Evolutionary conservation across 192 early-diverging fungal species (phyloP), one percentile per base, ranked within the genome.

Genomic region (Podila epicladia): DNA sequence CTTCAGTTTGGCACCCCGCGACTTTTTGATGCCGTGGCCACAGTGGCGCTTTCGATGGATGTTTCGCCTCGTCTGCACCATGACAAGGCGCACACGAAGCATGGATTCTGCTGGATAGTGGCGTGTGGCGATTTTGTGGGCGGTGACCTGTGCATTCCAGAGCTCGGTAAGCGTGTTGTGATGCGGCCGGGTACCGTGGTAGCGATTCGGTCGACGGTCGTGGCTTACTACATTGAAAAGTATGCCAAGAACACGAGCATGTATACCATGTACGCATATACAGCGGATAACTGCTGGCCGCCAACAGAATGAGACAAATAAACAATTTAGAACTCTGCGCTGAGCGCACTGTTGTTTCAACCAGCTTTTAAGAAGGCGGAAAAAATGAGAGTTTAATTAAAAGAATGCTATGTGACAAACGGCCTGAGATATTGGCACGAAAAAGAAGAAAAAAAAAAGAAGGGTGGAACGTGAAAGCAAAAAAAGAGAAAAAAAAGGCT

Each of bases 91-190:
- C 77, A 80, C 24, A 80, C 77, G 9, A 72, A 72, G 32, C 77
- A 80, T 28, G 77, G 77, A 31, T 80, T 80, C 28, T 80, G 77
- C 57, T 80, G 77, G 77, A 80, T 80, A 13, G 57, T 80, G 22
- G 77, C 77, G 2, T 80, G 77, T 67, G 77, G 77, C 5, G 77
- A 80, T 53, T 80, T 80, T 73, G 58, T 80, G 6, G 77, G 77
- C 50, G 77, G 77, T 7, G 77, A 80, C 28, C 63, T 80, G 0
- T 80, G 77, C 45, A 80, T 80, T 53, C 77, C 77, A 9, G 71
- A 80, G 49, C 48, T 80, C 32, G 77, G 77, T 31, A 80, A 80
- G 49, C 60, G 77, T 24, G 77, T 80, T 15, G 77, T 80, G 58
- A 80, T 80, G 77, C 70, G 77, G 1, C 77, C 77, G 6, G 77